Conservation (phyloP, 2,329 filamentous ascomycete species). For the Hypoxylon sp. region DNA sequence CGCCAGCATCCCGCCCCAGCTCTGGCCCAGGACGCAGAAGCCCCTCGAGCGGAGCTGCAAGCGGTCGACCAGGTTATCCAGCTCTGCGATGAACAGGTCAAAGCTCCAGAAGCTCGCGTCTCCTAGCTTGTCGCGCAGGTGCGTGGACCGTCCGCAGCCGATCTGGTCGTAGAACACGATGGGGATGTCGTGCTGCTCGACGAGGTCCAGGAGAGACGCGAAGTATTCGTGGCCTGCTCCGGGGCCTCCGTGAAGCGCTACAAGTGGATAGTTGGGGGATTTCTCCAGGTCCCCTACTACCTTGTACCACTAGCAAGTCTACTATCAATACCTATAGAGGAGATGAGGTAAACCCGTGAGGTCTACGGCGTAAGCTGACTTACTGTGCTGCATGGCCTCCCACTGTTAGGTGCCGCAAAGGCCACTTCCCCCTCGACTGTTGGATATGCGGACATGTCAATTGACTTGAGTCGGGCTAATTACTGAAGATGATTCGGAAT, state of each 20-base stretch:
- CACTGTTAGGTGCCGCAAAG: too few relatives aligned
- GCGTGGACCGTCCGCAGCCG: constrained; percentile 60
- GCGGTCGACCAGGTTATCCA: constrained; percentile 30
- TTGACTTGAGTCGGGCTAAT: too few relatives aligned
- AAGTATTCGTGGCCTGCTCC: constrained; percentile 17
- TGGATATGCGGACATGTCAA: too few relatives aligned
- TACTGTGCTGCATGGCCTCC: too few relatives aligned
- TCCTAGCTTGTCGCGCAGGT: constrained; percentile 53
- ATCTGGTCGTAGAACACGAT: constrained; percentile 63
- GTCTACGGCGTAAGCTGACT: too few relatives aligned
- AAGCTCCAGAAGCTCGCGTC: too few relatives aligned
- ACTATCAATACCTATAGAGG: too few relatives aligned
- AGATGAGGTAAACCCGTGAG: too few relatives aligned
- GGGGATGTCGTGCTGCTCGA: constrained; percentile 1
- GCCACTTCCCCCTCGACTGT: too few relatives aligned
- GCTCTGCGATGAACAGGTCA: constrained; percentile 34
- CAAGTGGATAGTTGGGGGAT: not conserved
- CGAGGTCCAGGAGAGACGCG: constrained; percentile 1
- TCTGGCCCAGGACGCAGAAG: constrained; percentile 7
- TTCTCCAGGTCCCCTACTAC: constrained; percentile 2
- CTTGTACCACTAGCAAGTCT: constrained; percentile 6
- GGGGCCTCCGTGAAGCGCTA: constrained; percentile 12
- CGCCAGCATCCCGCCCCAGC: constrained; percentile 19
- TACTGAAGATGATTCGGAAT: too few relatives aligned
- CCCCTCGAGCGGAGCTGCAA: constrained; percentile 12